A percentile compares a stretch with the other conserved stretches of the same genome.
phyloP scores from a whole-genome alignment of 2,329 filamentous ascomycete species.

The Orbilia brochopaga region DNA sequence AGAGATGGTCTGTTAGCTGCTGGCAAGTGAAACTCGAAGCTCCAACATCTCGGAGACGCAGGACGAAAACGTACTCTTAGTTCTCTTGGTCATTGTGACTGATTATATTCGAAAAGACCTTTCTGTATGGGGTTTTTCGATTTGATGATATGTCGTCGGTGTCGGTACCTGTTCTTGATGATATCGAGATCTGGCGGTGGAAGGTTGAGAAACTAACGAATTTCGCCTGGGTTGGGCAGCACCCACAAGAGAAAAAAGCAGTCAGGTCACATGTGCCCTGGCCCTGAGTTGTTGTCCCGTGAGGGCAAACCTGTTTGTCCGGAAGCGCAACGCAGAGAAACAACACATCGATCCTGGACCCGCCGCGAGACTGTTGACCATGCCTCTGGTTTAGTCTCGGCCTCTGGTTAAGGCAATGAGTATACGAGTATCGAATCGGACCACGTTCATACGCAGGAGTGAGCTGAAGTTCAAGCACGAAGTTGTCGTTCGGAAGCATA shows the following conservation, averaged over 20 bases:
- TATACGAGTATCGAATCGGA: too few relatives aligned
- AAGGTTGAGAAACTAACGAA: conserved; percentile 41
- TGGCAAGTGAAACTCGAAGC: conserved; percentile 2
- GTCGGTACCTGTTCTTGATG: conserved; percentile 23
- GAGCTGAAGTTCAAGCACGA: too few relatives aligned
- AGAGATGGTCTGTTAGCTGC: conserved; percentile 56
- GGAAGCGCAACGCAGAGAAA: conserved; percentile 5
- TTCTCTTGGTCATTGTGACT: conserved; percentile 90
- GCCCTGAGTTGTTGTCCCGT: conserved; percentile 24
- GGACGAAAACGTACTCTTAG: conserved; percentile 68
- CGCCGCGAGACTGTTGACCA: too few relatives aligned
- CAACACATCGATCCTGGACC: not conserved
- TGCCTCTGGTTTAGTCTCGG: too few relatives aligned
- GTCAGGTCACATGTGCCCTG: conserved; percentile 43
- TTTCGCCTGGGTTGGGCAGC: conserved; percentile 43
- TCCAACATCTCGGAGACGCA: conserved; percentile 14
- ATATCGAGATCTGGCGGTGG: conserved; percentile 34
- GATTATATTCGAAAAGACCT: conserved; percentile 53
- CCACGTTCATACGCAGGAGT: too few relatives aligned
- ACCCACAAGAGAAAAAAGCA: conserved; percentile 48
- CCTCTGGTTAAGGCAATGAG: too few relatives aligned
- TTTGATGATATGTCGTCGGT: conserved; percentile 10
- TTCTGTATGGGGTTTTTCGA: conserved; percentile 52
- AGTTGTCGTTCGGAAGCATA: too few relatives aligned
- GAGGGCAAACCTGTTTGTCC: conserved; percentile 11